These are phyloP conservation scores for Verbena officinalis DNA, from an alignment of 257 asterid species.

Conservation along the genomic window DNA sequence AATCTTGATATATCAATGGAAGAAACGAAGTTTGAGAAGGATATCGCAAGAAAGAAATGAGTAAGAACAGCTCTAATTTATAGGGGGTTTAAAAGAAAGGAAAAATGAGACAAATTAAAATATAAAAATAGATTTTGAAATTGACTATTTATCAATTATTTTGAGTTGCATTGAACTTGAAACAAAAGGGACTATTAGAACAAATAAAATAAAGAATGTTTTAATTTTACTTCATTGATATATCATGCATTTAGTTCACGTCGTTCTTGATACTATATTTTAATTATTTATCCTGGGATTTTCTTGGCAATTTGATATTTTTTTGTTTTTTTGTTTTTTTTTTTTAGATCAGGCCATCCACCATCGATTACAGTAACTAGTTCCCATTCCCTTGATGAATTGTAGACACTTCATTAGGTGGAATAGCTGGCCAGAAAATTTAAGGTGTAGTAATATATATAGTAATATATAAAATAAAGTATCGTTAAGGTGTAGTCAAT, in stretches of 20 bases:
- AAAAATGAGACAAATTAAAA: too few relatives aligned
- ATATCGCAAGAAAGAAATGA: constrained; percentile 5
- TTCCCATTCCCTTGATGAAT: too few relatives aligned
- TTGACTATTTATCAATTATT: too few relatives aligned
- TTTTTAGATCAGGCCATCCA: too few relatives aligned
- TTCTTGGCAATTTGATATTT: background rate
- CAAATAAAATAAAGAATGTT: background rate
- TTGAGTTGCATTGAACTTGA: too few relatives aligned
- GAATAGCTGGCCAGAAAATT: too few relatives aligned
- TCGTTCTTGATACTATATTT: background rate
- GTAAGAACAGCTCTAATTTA: constrained; percentile 3
- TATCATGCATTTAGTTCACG: background rate
- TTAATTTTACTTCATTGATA: background rate
- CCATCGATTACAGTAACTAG: too few relatives aligned
- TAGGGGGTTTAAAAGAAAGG: background rate
- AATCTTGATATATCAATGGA: background rate
- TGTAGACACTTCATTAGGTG: too few relatives aligned
- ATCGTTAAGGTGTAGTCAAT: background rate
- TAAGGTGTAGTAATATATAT: too few relatives aligned
- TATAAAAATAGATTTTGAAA: too few relatives aligned
- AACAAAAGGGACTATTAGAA: background rate
- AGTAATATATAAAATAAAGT: background rate
- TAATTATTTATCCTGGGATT: background rate
- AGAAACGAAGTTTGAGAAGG: background rate
- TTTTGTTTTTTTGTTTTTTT: background rate